Conservation (phyloP, 129 eudicot species). For the Cynara cardunculus region DNA sequence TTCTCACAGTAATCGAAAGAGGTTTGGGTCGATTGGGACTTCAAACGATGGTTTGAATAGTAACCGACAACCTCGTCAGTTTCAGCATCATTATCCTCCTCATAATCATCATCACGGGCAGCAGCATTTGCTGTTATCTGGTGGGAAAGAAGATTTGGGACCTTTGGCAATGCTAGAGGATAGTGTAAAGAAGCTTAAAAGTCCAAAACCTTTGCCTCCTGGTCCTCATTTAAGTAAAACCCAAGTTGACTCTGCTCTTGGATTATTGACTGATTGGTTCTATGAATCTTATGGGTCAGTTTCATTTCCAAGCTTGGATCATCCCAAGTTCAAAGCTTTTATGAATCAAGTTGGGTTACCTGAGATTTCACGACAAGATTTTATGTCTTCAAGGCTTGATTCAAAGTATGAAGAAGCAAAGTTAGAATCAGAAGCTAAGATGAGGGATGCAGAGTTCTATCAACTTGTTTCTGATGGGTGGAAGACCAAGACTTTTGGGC, state of each 20-base stretch:
- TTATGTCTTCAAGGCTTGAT: constrained; percentile 49
- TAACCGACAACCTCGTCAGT: not conserved
- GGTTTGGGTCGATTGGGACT: constrained; percentile 15
- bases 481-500: constrained; percentile 36
- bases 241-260: constrained; percentile 56
- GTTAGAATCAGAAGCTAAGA: constrained; percentile 57
- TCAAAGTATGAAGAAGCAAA: constrained; percentile 62
- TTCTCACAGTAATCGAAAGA: constrained; percentile 38
- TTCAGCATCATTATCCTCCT: not conserved
- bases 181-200: constrained; percentile 80
- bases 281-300: constrained; percentile 79
- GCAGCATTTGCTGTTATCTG: constrained; percentile 44
- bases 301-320: constrained; percentile 66
- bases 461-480: constrained; percentile 70
- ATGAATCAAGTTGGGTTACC: constrained; percentile 75
- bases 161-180: constrained; percentile 78
- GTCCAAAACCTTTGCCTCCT: constrained; percentile 53
- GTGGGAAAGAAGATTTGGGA: constrained; percentile 75
- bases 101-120: constrained; percentile 10
- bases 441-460: constrained; percentile 64
- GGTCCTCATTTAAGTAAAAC: constrained; percentile 47
- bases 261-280: constrained; percentile 65
- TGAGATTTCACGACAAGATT: constrained; percentile 37
- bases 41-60: constrained; percentile 14
- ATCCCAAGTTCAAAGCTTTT: constrained; percentile 80